Evolutionary conservation across 2,329 filamentous ascomycete genomes (phyloP), one percentile per base, ranked within the genome.

Genomic region (Aureobasidium subglaciale): DNA sequence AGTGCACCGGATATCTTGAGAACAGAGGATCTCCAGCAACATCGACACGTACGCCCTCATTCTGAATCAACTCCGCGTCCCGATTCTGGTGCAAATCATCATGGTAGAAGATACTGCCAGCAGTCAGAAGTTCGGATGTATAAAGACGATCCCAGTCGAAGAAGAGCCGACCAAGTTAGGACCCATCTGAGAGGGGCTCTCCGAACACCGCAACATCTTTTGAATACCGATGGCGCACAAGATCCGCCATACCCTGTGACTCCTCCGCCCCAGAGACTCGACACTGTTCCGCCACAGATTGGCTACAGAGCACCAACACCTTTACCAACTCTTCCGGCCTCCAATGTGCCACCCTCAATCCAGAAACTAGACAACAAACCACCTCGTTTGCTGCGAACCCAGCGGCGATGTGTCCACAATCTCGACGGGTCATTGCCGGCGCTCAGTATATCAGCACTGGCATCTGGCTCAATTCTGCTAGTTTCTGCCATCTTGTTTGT

Each of bases 241-340:
- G n/a, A 30, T 22, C 50, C 50, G 18, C 50, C 50, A 6, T 54
- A 54, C n/a, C 50, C 50, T 13, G 38, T 43, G 7, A 54, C 50
- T 8, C 50, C 50, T 5, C 50, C 50, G 18, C 29, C 27, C 3
- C 20, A 52, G 27, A 37, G 29, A 24, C 38, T 20, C 25, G 18
- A 43, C 15, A 18, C 27, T 10, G 5, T 15, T 0, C 16, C 35
- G 38, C 50, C 38, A 18, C 8, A 5, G 8, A 8, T 54, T 13
- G 50, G 50, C 9, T 54, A 42, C 22, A 34, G 37, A 27, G 50
- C 50, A 35, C 50, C 50, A 2, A 54, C 37, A 20, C 50, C 50
- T n/a, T n/a, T 38, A 9, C 46, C 46, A 15, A 6, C 20, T 24
- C 13, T 27, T 15, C 8, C n/a, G n/a, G 13, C 43, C 13, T 1